These are phyloP conservation scores for Gynostemma pentaphyllum DNA, from an alignment of 306 rosid species.

Conservation along the genomic window DNA sequence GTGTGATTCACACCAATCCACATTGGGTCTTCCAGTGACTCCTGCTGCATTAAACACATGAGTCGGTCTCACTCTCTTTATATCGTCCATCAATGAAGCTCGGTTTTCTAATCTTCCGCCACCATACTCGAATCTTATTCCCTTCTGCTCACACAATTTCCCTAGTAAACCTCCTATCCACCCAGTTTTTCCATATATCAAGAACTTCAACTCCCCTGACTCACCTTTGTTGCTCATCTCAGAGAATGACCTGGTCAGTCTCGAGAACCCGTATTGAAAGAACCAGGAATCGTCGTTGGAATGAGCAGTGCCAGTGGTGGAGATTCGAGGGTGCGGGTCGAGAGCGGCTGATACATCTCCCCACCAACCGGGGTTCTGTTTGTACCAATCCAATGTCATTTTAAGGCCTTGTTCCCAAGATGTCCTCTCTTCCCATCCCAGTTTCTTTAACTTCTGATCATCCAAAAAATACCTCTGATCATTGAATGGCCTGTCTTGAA, in stretches of 20 bases:
- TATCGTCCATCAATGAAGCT: slow-evolving; percentile 43
- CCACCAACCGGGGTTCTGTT: slow-evolving; percentile 55
- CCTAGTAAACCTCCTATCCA: slow-evolving; percentile 66
- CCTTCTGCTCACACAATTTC: slow-evolving; percentile 39
- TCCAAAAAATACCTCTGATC: slow-evolving; percentile 65
- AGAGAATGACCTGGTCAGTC: slow-evolving; percentile 34
- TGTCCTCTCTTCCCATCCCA: slow-evolving; percentile 59
- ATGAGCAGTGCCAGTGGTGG: slow-evolving; percentile 34
- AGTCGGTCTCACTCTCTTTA: slow-evolving; percentile 34
- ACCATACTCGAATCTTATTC: slow-evolving; percentile 48
- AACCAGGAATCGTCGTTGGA: slow-evolving; percentile 46
- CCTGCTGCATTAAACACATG: slow-evolving; percentile 74
- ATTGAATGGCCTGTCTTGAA: slow-evolving; percentile 70
- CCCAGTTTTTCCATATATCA: slow-evolving; percentile 66
- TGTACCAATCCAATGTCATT: slow-evolving; percentile 57
- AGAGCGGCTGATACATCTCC: slow-evolving; percentile 62
- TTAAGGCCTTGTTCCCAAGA: slow-evolving; percentile 57
- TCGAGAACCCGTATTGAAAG: slow-evolving; percentile 18
- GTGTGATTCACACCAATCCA: slow-evolving; percentile 73
- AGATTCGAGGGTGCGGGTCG: slow-evolving; percentile 45
- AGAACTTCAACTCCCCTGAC: slow-evolving; percentile 28
- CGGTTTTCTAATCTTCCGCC: slow-evolving; percentile 50
- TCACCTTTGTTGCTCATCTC: slow-evolving; percentile 10
- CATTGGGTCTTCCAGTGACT: slow-evolving; percentile 63
- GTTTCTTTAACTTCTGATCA: slow-evolving; percentile 55